Base-by-base conservation (phyloP, 1,139 yeast genomes). In the Pichia sp. region DNA sequence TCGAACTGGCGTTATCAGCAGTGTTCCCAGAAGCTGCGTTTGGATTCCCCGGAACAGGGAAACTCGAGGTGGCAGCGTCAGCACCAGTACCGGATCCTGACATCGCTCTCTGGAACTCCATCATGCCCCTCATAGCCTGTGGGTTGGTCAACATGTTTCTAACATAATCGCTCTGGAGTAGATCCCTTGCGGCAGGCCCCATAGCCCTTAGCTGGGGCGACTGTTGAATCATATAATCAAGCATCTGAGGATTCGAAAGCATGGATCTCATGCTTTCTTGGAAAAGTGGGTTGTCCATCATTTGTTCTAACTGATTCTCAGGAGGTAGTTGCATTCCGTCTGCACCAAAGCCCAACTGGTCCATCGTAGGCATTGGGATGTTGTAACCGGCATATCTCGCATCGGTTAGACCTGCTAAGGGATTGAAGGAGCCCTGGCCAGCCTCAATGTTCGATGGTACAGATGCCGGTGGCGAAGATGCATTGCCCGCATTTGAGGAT, bases 361-460 rank as follows among this genome's bases (percentile, higher is more conserved):
- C 69, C 86, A 89, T 81, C 2, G 89, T 80, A 2, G 99, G 98
- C 68, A 93, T 76, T 63, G 90, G 92, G 11, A 90, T 79, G 51
- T 74, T 72, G 63, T 84, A 85, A 1, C 99, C 99, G 1, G 98
- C 97, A 67, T 90, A 93, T 54, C 98, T 81, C 1, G 98, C 98
- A 45, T 97, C 95, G 0, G 98, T 92, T 63, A 93, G 75, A 61
- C 87, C 97, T 6, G 96, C 93, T 62, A 93, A 75, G 31, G 96
- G 96, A 70, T 93, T 90, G 70, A 87, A 89, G 0, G 96, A 81
- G 13, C 95, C 95, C 61, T 84, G 87, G 3, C 99, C 99, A 1
- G 97, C 81, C 3, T 96, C 83, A 57, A 93, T 78, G 66, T 85
- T 88, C 23, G 85, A 71, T 15, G 97, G 96, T 19, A 83, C 84